Evolutionary conservation across 1,139 yeast species (phyloP), one percentile per base, ranked within the genome.

Genomic region (Eremothecium sinecaudum): DNA sequence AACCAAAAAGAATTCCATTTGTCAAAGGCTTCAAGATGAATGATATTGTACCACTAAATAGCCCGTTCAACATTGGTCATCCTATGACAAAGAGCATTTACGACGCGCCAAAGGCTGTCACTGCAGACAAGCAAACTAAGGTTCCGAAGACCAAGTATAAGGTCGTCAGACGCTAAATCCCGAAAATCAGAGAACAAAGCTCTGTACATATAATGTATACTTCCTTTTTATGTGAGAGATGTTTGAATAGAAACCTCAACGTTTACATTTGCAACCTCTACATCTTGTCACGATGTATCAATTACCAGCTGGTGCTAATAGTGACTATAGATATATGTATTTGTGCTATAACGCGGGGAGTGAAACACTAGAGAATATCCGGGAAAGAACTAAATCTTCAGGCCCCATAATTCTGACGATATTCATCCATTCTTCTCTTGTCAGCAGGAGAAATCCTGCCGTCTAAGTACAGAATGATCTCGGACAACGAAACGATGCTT

Each of bases 1-100:
- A 66, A 41, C 73, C 83, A 18, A 69, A 70, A 46, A 74, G 72
- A 46, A 65, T 86, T 39, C 94, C 94, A 13, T 64, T 62, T 41
- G 95, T 92, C 13, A 73, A 74, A 49, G 95, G 95, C 10, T 80
- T 82, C 67, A 73, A 69, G 47, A 79, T 87, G 81, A 84, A 82
- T 58, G 72, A 77, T 5, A 76, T 87, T 33, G 84, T 86, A 16
- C 98, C 98, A 11, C 67, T 84, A 20, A 84, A 80, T 50, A 79
- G 93, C 33, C 73, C 78, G 20, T 76, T 79, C 31, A 69, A 87
- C 28, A 69, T 83, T 64, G 87, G 82, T 28, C 90, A 83, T 48
- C 95, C 95, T 35, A 76, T 78, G 69, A 77, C 86, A 2, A 84
- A 80, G 45, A 59, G 68, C 37, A 71, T 81, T 20, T 80, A 81